A percentile compares a stretch with the other conserved stretches of the same genome.
phyloP scores from a whole-genome alignment of 1,284 basidiomycete species.

The Irpex sp. region DNA sequence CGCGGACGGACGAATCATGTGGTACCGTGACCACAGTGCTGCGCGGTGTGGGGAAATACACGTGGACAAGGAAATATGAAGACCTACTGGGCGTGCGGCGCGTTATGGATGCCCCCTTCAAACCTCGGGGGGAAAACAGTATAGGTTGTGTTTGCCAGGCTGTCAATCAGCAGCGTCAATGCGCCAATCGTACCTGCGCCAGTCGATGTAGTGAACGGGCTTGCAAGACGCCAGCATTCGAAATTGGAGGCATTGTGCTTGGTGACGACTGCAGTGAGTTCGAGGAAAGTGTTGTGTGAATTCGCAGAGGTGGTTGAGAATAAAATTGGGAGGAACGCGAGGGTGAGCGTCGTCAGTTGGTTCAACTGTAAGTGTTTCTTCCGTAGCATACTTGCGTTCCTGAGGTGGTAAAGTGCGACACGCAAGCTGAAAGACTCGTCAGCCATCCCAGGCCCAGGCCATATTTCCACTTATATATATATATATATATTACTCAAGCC shows the following conservation, averaged over 20 bases:
- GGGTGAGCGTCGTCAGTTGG: background rate
- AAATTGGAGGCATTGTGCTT: constrained; percentile 13
- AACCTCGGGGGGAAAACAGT: constrained; percentile 21
- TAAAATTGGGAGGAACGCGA: background rate
- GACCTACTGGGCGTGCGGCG: constrained; percentile 21
- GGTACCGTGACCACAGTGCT: too few relatives aligned
- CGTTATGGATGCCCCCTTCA: constrained; percentile 21
- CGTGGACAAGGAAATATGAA: background rate
- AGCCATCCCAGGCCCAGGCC: too few relatives aligned
- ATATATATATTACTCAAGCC: too few relatives aligned
- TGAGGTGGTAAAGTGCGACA: background rate
- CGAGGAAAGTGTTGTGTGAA: constrained; percentile 12
- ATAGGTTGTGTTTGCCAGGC: constrained; percentile 23
- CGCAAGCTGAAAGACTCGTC: too few relatives aligned
- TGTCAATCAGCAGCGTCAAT: constrained; percentile 18
- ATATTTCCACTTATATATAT: too few relatives aligned
- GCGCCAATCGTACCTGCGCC: constrained; percentile 22
- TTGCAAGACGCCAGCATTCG: constrained; percentile 24
- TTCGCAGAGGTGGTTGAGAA: background rate
- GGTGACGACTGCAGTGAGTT: constrained; percentile 19
- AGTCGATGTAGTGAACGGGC: constrained; percentile 18
- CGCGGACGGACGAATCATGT: too few relatives aligned
- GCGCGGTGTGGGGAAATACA: too few relatives aligned
- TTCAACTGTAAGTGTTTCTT: background rate
- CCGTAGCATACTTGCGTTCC: background rate